Percentiles rank a stretch among this genome's conserved stretches.
These are phyloP conservation scores for Mycena alexandri DNA, from an alignment of 768 basidiomycete genomes.

Conservation along the genomic window DNA sequence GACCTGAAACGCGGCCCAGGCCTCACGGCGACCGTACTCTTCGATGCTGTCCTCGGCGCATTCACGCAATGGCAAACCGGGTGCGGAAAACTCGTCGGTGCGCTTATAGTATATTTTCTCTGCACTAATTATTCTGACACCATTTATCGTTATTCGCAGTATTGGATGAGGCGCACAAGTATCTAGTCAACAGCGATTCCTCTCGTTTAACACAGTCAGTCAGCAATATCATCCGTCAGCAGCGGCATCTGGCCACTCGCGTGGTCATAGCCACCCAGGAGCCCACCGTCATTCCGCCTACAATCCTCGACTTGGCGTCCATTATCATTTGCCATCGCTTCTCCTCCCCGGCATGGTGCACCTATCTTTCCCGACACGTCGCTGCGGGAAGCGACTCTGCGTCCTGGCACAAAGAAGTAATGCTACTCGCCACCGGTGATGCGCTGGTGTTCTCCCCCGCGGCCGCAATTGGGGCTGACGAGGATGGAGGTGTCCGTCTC, in stretches of 20 bases:
- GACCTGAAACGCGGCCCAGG: conserved; percentile 1
- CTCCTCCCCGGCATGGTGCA: conserved; percentile 69
- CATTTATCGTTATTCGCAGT: conserved; percentile 38
- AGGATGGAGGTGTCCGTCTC: conserved; percentile 1
- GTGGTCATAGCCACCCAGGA: conserved; percentile 69
- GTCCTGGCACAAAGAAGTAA: conserved; percentile 30
- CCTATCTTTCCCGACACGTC: conserved; percentile 63
- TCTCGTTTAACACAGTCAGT: conserved; percentile 60
- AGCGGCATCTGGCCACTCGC: conserved; percentile 65
- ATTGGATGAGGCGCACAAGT: conserved; percentile 69
- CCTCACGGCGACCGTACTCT: conserved; percentile 45
- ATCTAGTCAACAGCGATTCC: conserved; percentile 52
- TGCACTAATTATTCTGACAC: neutral
- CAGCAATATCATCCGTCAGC: conserved; percentile 62
- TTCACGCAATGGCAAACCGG: conserved; percentile 32
- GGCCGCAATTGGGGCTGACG: conserved; percentile 15
- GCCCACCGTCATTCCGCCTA: conserved; percentile 67
- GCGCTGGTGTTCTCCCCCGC: conserved; percentile 34
- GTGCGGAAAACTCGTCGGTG: conserved; percentile 37
- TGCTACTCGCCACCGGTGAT: conserved; percentile 33
- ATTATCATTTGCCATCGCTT: conserved; percentile 64
- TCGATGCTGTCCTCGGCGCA: conserved; percentile 57
- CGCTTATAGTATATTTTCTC: neutral
- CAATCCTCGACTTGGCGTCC: conserved; percentile 63
- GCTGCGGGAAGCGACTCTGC: conserved; percentile 36